Evolutionary conservation across 805 yeast genomes (phyloP), one percentile per base, ranked within the genome.

Genomic region (Suhomyces tanzawaensis): DNA sequence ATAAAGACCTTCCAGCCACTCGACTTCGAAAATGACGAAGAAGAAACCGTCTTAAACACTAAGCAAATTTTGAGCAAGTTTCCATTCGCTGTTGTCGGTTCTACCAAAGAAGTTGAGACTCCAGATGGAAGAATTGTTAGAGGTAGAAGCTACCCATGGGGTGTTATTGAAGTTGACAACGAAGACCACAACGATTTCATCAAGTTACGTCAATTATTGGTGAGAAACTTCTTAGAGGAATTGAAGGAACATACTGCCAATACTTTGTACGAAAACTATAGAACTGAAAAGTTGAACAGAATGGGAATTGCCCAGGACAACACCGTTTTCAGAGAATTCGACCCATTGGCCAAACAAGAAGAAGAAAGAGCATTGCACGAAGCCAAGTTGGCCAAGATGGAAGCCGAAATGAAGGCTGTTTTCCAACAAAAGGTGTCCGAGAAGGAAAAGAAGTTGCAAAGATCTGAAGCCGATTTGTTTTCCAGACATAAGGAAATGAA

Each of bases 131-230:
- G 86, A 60, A 49, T 60, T 30, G 95, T 90, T 31, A 81, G 97
- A 63, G 97, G 96, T 50, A 85, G 99, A 67, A 70, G 77, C 45
- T 91, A 91, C 62, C 97, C 98, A 45, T 93, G 99, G 99, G 98
- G 98, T 49, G 74, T 85, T 16, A 85, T 93, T 53, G 97, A 93
- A 66, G 90, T 93, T 51, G 97, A 89, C 62, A 91, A 93, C 61
- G 93, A 87, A 67, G 80, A 81, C 40, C 97, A 93, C 61, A 85
- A 89, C 62, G 99, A 91, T 66, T 93, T 91, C 61, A 81, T 85
- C 48, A 81, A 81, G 62, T 77, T 91, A 61, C 84, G 97, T 53
- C 95, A 89, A 61, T 74, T 93, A 60, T 75, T 91, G 58, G 76
- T 93, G 45, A 83, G 95, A 71, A 86, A 84, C 64, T 90, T 84